Evolutionary conservation across 1,139 yeast genomes (phyloP).

Genomic region (Suhomyces yuchorum): DNA sequence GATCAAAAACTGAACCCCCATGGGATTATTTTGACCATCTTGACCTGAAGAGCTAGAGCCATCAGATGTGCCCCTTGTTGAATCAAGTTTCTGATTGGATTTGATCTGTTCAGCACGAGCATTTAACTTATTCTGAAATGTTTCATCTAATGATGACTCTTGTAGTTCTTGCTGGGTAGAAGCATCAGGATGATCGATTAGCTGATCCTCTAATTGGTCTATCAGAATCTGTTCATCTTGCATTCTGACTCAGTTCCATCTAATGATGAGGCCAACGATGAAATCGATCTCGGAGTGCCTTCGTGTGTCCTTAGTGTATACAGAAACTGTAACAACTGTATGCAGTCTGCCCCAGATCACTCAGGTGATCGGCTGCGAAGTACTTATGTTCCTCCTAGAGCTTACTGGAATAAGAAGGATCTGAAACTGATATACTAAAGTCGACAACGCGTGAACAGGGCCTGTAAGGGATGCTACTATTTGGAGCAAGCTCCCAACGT

Average conservation of each 20-base stretch:
- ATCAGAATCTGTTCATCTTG: conserved; percentile 44
- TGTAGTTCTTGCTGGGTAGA: conserved; percentile 35
- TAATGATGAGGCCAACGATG: not conserved
- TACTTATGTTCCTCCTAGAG: not conserved
- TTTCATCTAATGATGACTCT: conserved; percentile 41
- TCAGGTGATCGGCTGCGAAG: not conserved
- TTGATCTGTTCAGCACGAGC: conserved; percentile 47
- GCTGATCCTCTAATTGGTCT: conserved; percentile 48
- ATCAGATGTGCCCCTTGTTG: conserved; percentile 6
- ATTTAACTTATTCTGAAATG: conserved; percentile 48
- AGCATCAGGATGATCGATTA: conserved; percentile 50
- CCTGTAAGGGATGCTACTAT: too few species aligned
- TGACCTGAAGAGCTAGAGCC: not conserved
- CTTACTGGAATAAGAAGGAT: too few species aligned
- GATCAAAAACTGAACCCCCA: conserved; percentile 32
- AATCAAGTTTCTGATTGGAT: conserved; percentile 18
- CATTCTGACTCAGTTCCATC: conserved; percentile 20
- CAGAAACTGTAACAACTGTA: not conserved
- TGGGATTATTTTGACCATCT: conserved; percentile 2
- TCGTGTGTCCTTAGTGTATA: conserved; percentile 3
- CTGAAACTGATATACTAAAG: too few species aligned
- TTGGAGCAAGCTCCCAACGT: too few species aligned
- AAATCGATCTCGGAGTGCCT: not conserved
- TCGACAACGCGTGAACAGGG: too few species aligned
- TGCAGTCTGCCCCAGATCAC: conserved; percentile 2